Evolutionary conservation across 495 filamentous ascomycete genomes (phyloP).

Genomic region (Penicillium fimorum): DNA sequence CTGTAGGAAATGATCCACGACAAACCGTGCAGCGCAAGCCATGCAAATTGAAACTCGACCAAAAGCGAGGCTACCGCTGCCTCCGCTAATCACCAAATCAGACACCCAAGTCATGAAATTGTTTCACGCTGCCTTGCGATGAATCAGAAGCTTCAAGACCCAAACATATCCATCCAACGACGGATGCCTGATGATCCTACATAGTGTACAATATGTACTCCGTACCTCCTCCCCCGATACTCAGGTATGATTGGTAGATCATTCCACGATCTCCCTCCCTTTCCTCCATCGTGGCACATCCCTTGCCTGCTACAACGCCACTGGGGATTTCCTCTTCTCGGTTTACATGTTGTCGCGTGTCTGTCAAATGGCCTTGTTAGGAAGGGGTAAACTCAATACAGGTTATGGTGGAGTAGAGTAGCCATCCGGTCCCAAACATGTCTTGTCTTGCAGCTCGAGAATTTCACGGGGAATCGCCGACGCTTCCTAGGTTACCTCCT

Average conservation of each 20-base stretch:
- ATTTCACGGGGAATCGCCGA: conserved; percentile 6
- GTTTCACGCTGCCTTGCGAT: background rate
- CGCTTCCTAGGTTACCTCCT: background rate
- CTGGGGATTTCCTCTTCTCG: background rate
- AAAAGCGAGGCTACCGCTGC: background rate
- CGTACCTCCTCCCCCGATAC: background rate
- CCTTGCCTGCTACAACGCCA: conserved; percentile 1
- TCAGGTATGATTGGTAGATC: conserved; percentile 21
- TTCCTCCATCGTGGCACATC: conserved; percentile 5
- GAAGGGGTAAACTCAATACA: background rate
- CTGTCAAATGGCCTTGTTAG: background rate
- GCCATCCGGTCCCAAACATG: background rate
- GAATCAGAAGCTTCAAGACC: background rate
- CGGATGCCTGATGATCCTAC: background rate
- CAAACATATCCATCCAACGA: background rate
- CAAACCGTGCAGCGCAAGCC: background rate
- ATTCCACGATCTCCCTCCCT: conserved; percentile 22
- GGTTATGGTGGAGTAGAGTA: background rate
- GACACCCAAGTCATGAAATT: background rate
- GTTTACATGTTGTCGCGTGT: background rate
- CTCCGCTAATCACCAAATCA: background rate
- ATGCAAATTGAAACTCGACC: background rate
- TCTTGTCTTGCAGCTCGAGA: conserved; percentile 5
- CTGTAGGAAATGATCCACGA: background rate
- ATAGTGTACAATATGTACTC: background rate